Evolutionary conservation across 192 early-diverging fungal species (phyloP).

Genomic region (Physocladia obscura): DNA sequence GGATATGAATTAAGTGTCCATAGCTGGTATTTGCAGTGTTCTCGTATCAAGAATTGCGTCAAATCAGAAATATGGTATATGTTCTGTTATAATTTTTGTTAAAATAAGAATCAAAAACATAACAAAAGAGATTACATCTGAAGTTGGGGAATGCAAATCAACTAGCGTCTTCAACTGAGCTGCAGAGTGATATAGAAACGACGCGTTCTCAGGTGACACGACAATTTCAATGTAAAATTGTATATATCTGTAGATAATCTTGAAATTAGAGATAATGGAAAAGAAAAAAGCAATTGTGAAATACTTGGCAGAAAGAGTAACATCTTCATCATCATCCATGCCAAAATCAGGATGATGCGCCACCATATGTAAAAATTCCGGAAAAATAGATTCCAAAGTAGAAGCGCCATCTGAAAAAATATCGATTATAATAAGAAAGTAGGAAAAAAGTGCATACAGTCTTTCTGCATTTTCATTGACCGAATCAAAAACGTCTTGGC

Average conservation of each 20-base stretch:
- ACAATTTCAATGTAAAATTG: slow-evolving; percentile 82
- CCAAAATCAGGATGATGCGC: slow-evolving; percentile 85
- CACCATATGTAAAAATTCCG: slow-evolving; percentile 70
- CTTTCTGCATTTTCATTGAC: too few relatives aligned
- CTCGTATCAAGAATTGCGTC: slow-evolving; percentile 74
- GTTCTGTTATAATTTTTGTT: slow-evolving; percentile 2
- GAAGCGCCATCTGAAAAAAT: slow-evolving; percentile 25
- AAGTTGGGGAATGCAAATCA: slow-evolving; percentile 50
- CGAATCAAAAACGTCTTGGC: neutral
- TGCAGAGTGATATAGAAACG: slow-evolving; percentile 74
- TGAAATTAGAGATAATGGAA: too few relatives aligned
- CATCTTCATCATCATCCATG: slow-evolving; percentile 35
- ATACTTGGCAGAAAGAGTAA: slow-evolving; percentile 52
- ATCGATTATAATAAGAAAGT: too few relatives aligned
- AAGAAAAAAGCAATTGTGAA: neutral
- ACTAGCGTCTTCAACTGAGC: slow-evolving; percentile 75
- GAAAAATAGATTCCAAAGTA: slow-evolving; percentile 59
- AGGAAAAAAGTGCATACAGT: too few relatives aligned
- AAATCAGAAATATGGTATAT: slow-evolving; percentile 85
- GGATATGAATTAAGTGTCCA: slow-evolving; percentile 85
- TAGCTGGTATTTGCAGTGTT: slow-evolving; percentile 65
- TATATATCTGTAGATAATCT: slow-evolving; percentile 78
- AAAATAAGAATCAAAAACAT: slow-evolving; percentile 13
- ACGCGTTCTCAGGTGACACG: slow-evolving; percentile 78
- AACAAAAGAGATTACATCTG: slow-evolving; percentile 46